phyloP scores from a whole-genome alignment of 148 eudicot genomes.

The Chenopodium album region DNA sequence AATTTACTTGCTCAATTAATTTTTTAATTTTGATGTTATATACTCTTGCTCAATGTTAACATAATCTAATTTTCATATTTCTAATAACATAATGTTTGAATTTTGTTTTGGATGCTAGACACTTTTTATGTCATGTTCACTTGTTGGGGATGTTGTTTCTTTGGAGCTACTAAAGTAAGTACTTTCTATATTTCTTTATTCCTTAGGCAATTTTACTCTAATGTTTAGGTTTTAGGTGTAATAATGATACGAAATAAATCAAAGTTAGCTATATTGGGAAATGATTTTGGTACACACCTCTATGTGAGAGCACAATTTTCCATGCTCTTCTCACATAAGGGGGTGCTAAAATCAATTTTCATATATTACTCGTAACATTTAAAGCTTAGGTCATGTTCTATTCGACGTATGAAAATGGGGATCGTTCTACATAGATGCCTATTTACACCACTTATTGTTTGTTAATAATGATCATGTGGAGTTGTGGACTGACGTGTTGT shows the following conservation, averaged over 20 bases:
- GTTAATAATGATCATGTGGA: not conserved
- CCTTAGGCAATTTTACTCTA: not conserved
- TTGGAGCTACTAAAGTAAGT: constrained; percentile 71
- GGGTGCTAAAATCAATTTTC: too few species aligned
- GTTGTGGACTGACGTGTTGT: not conserved
- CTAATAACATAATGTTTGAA: not conserved
- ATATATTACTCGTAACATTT: not conserved
- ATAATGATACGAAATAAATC: too few species aligned
- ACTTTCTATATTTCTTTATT: not conserved
- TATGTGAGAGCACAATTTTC: too few species aligned
- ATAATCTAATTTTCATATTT: too few species aligned
- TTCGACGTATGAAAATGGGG: not conserved
- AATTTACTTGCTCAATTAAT: too few species aligned
- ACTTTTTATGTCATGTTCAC: constrained; percentile 78
- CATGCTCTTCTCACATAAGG: too few species aligned
- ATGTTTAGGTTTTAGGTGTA: not conserved
- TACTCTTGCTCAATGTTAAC: not conserved
- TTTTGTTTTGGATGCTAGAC: constrained; percentile 37
- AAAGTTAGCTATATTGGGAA: not conserved
- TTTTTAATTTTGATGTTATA: not conserved
- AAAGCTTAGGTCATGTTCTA: not conserved
- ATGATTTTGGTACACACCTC: too few species aligned
- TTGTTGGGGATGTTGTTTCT: constrained; percentile 85
- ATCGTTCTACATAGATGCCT: not conserved
- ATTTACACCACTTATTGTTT: not conserved